Percentiles rank a stretch among this genome's conserved stretches.
phyloP scores from a whole-genome alignment of 129 eudicot genomes.

The Flaveria linearis region DNA sequence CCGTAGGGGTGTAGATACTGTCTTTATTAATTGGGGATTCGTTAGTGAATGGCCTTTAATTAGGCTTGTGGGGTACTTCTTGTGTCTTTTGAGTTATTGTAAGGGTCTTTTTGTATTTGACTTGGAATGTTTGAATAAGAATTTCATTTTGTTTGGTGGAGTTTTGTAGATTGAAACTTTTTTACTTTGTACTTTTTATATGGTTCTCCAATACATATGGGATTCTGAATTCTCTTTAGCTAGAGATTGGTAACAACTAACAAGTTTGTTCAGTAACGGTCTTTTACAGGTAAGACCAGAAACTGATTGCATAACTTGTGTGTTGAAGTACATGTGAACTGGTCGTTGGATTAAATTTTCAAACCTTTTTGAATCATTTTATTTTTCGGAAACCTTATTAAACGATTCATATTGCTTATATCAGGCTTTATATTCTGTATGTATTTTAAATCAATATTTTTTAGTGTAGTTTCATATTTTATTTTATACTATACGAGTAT shows the following conservation, averaged over 20 bases:
- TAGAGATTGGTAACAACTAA: background rate
- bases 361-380: too few relatives aligned
- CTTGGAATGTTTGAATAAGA: constrained; percentile 40
- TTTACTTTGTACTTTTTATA: background rate
- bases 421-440: too few relatives aligned
- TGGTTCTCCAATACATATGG: constrained; percentile 38
- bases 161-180: constrained; percentile 24
- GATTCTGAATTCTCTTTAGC: constrained; percentile 14
- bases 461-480: too few relatives aligned
- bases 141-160: constrained; percentile 34
- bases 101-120: constrained; percentile 33
- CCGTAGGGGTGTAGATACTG: constrained; percentile 37
- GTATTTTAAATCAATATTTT: too few relatives aligned
- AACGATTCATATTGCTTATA: too few relatives aligned
- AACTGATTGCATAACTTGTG: too few relatives aligned
- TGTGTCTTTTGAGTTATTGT: constrained; percentile 26
- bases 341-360: too few relatives aligned
- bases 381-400: too few relatives aligned
- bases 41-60: constrained; percentile 31
- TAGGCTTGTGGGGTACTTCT: constrained; percentile 8
- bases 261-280: background rate
- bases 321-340: too few relatives aligned
- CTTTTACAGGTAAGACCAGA: background rate
- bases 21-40: constrained; percentile 1
- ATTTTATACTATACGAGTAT: too few relatives aligned